Base-by-base conservation (phyloP, 2,329 filamentous ascomycete genomes). In the Aureobasidium sp. region DNA sequence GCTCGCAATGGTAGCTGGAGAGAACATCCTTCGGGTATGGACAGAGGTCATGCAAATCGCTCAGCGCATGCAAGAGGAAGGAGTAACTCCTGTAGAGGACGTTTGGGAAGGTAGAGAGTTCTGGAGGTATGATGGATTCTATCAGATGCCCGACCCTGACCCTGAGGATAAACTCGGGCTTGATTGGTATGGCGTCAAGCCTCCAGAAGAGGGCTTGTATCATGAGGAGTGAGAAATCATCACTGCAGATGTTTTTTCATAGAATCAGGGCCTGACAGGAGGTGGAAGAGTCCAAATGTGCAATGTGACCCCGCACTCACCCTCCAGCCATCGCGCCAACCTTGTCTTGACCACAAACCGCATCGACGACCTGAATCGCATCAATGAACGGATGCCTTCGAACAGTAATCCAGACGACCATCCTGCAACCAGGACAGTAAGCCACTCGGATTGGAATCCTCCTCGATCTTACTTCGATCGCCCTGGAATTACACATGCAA, bases 21-120 rank as follows among this genome's bases (percentile, higher is more conserved):
- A 73, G 42, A 77, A 77, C 37, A 74, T 76, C 40, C 62, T 76
- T 7, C 56, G 73, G 7, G 72, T 74, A 3, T 74, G 71, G 72
- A 62, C 64, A 2, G 68, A 66, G 0, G 37, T 56, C 1, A 4
- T 7, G 24, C 35, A 22, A 3, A 67, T 72, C 1, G 60, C 71
- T 7, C 67, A 74, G 1, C 57, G 66, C 47, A 72, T 74, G 69
- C 67, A 68, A 60, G 63, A 53, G 0, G 71, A 72, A 49, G 69
- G 69, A 1, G 67, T 73, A 1, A 14, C 68, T 45, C 73, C 73
- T 0, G 68, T 74, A 3, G 72, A 75, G 63, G 71, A 75, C 57
- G 69, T 72, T 0, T 74, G 71, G 70, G 69, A 73, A 48, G 68
- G 69, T 47, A 49, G 73, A 31, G 67, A 64, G 7, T 75, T 71